Conservation (phyloP, 2,329 filamentous ascomycete genomes). For the Penicillium fuscoglaucum region DNA sequence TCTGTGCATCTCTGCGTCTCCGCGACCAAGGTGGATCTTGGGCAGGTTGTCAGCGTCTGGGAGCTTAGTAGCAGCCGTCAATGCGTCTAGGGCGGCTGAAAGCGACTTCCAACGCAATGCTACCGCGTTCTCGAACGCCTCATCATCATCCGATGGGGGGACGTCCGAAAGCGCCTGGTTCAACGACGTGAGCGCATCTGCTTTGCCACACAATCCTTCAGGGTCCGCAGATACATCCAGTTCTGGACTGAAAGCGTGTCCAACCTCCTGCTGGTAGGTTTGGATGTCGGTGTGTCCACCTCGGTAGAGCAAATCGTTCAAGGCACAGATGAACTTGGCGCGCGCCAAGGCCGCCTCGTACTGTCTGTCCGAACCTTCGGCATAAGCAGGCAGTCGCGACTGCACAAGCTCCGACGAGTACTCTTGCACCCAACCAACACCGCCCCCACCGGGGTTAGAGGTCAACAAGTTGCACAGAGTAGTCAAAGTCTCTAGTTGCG, state of each 20-base stretch:
- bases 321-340: constrained; percentile 57
- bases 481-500: constrained; percentile 59
- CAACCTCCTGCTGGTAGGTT: constrained; percentile 53
- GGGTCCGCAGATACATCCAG: constrained; percentile 47
- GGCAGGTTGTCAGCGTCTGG: constrained; percentile 52
- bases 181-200: constrained; percentile 57
- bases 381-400: constrained; percentile 56
- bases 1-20: constrained; percentile 57
- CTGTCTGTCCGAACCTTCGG: constrained; percentile 47
- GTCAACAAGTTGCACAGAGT: constrained; percentile 53
- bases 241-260: constrained; percentile 42
- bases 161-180: constrained; percentile 49
- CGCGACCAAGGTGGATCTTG: constrained; percentile 56
- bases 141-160: constrained; percentile 29
- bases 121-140: constrained; percentile 33
- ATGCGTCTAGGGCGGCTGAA: constrained; percentile 50
- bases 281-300: constrained; percentile 50
- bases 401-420: constrained; percentile 55
- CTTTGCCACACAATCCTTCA: constrained; percentile 55
- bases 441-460: constrained; percentile 40
- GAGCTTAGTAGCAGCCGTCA: constrained; percentile 55
- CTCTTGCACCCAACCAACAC: constrained; percentile 60
- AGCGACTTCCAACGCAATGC: constrained; percentile 54
- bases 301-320: constrained; percentile 60
- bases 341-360: constrained; percentile 56